phyloP scores from a whole-genome alignment of 1,284 basidiomycete species.

The Trametes polyzona region DNA sequence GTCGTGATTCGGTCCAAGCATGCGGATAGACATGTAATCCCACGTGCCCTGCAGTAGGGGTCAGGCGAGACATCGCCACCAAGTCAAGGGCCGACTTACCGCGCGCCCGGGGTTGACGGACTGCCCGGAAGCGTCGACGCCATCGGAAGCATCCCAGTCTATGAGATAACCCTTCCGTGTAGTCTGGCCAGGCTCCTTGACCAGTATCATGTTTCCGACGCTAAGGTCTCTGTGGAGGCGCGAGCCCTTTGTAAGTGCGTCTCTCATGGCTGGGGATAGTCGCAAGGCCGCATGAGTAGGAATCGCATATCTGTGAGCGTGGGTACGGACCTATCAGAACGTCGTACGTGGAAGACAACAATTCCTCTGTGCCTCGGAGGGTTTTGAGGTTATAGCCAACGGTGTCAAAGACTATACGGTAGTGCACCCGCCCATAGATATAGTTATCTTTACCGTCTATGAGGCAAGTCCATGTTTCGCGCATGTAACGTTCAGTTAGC shows the following conservation, averaged over 20 bases:
- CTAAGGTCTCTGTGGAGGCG: slow-evolving; percentile 9
- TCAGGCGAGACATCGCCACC: not conserved
- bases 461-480: not conserved
- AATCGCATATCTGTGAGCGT: not conserved
- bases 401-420: not conserved
- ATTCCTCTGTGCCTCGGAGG: slow-evolving; percentile 1
- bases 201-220: slow-evolving; percentile 2
- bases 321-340: not conserved
- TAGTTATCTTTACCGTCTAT: not conserved
- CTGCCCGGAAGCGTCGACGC: not conserved
- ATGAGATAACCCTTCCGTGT: slow-evolving; percentile 7
- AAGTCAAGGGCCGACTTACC: not conserved
- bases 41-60: not conserved
- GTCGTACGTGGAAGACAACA: slow-evolving; percentile 4
- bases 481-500: not conserved
- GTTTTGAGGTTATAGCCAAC: not conserved
- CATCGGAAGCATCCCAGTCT: not conserved
- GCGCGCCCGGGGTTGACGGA: not conserved
- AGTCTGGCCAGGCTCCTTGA: not conserved
- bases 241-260: not conserved
- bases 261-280: not conserved
- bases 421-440: not conserved
- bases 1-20: not conserved
- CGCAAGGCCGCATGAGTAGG: too few relatives aligned
- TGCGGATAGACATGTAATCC: slow-evolving; percentile 11